A percentile compares a stretch with the other conserved stretches of the same genome.
These are phyloP conservation scores for Strigomonas galati DNA, from an alignment of 208 protist species.

Conservation along the genomic window DNA sequence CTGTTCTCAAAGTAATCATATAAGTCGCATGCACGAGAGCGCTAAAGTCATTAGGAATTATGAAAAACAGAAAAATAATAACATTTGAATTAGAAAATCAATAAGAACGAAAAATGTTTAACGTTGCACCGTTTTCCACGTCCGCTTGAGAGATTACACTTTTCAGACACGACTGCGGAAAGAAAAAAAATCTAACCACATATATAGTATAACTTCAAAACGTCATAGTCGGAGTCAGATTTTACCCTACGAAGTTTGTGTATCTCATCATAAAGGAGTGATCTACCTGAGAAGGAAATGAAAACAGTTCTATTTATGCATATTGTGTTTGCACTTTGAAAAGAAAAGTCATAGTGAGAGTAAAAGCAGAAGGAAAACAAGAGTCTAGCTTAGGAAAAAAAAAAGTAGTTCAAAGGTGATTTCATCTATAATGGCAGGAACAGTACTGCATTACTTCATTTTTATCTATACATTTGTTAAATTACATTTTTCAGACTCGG, in stretches of 20 bases:
- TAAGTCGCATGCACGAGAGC: no score
- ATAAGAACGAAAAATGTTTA: no score
- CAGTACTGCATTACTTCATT: no score
- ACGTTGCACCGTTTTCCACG: no score
- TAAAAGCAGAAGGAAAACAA: slow-evolving; percentile 1
- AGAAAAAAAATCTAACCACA: slow-evolving; percentile 4
- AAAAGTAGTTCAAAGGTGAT: not conserved
- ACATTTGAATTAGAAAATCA: no score
- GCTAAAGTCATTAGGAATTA: no score
- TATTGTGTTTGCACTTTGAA: not conserved
- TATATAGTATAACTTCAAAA: slow-evolving; percentile 11
- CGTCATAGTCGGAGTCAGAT: slow-evolving; percentile 35
- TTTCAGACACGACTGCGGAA: not conserved
- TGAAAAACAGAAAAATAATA: no score
- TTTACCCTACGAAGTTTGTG: slow-evolving; percentile 53
- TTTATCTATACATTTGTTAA: not conserved
- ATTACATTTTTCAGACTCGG: not conserved
- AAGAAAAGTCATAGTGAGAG: slow-evolving; percentile 9
- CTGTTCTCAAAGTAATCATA: no score
- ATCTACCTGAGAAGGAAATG: not conserved
- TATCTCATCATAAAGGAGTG: slow-evolving; percentile 3
- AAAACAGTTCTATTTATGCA: not conserved
- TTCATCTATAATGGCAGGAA: not conserved
- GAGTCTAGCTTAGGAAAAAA: not conserved
- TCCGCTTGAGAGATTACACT: no score